phyloP scores from a whole-genome alignment of 75 land plant genomes.

The Chamaecyparis obtusa region DNA sequence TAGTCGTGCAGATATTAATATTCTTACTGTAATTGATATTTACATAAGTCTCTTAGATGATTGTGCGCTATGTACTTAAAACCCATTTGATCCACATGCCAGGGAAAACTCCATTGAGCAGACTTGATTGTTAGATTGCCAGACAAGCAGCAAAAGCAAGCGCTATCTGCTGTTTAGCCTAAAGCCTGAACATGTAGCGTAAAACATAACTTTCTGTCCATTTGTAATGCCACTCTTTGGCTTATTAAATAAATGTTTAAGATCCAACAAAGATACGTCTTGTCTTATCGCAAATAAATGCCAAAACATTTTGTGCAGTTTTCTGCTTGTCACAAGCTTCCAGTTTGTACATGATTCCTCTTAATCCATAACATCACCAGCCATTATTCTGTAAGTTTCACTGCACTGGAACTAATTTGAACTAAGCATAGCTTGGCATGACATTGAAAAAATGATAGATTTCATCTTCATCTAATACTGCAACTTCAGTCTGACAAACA shows the following conservation, averaged over 20 bases:
- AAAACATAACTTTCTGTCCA: not conserved
- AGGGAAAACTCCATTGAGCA: not conserved
- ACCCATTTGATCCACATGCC: not conserved
- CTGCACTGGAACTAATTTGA: not conserved
- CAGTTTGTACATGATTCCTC: not conserved
- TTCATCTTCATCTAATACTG: conserved; percentile 78
- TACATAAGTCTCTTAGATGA: not conserved
- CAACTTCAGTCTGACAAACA: conserved; percentile 88
- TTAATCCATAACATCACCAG: not conserved
- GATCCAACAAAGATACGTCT: not conserved
- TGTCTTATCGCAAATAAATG: not conserved
- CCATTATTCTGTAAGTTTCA: not conserved
- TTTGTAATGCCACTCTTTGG: not conserved
- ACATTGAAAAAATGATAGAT: conserved; percentile 90
- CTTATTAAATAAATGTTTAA: not conserved
- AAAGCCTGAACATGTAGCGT: not conserved
- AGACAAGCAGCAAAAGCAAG: not conserved
- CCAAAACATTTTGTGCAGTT: not conserved
- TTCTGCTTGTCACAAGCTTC: not conserved
- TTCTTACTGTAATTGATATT: not conserved
- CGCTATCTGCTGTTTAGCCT: not conserved
- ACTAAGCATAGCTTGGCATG: conserved; percentile 60
- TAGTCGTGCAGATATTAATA: too few relatives aligned
- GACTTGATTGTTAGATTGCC: not conserved
- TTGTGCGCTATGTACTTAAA: not conserved